These are phyloP conservation scores for Anthracocystis setariae DNA, from an alignment of 1,284 basidiomycete species.

Conservation along the genomic window DNA sequence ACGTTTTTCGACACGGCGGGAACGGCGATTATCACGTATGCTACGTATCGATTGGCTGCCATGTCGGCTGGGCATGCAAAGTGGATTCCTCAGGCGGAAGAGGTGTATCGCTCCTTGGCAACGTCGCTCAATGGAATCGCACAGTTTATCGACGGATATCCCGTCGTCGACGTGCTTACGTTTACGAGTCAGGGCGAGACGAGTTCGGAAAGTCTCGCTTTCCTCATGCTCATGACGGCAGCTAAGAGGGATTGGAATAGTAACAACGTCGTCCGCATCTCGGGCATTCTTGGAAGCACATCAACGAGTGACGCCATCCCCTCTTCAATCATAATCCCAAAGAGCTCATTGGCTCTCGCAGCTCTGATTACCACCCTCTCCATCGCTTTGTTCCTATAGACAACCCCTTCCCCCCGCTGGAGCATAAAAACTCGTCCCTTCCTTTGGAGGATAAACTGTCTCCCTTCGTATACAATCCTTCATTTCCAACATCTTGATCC, in stretches of 20 bases:
- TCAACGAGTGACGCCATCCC: too few relatives aligned
- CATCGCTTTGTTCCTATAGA: too few relatives aligned
- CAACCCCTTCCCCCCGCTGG: too few relatives aligned
- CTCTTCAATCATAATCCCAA: too few relatives aligned
- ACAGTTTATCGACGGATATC: conserved; percentile 39
- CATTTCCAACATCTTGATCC: too few relatives aligned
- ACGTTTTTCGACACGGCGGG: conserved; percentile 58
- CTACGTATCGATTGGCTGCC: conserved; percentile 59
- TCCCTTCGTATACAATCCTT: too few relatives aligned
- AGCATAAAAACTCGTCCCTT: too few relatives aligned
- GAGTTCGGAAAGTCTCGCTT: conserved; percentile 58
- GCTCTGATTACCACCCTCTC: too few relatives aligned
- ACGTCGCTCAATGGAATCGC: conserved; percentile 45
- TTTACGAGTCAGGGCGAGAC: conserved; percentile 50
- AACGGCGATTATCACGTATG: conserved; percentile 58
- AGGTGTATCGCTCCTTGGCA: conserved; percentile 52
- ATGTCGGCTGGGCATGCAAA: conserved; percentile 40
- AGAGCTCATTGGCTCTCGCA: too few relatives aligned
- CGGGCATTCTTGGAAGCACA: too few relatives aligned
- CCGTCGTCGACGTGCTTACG: conserved; percentile 57
- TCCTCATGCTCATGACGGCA: conserved; percentile 57
- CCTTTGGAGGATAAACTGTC: too few relatives aligned
- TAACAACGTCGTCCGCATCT: conserved; percentile 34
- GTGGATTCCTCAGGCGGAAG: conserved; percentile 46
- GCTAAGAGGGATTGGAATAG: conserved; percentile 60